phyloP scores from a whole-genome alignment of 371 early-diverging fungal genomes.

The Lichtheimia corymbifera region DNA sequence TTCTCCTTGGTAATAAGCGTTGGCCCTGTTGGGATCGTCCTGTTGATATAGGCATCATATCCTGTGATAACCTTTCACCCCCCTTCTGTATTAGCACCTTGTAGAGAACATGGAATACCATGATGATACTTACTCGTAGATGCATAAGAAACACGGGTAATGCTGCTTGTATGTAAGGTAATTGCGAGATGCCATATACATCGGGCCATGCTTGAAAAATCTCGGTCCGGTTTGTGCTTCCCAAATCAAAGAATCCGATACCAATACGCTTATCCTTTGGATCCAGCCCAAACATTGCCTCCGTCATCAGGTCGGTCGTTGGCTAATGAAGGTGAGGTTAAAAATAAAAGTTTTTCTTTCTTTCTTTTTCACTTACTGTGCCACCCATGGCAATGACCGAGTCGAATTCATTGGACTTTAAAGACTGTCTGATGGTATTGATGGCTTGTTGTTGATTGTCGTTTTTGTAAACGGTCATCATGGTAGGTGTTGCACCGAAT shows the following conservation, averaged over 20 bases:
- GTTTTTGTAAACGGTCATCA: too few species aligned
- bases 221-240: constrained; percentile 21
- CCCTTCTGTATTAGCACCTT: neutral
- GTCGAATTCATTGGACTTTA: constrained; percentile 3
- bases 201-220: constrained; percentile 30
- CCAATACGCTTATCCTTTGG: constrained; percentile 17
- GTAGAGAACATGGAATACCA: too few species aligned
- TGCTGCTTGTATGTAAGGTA: constrained; percentile 51
- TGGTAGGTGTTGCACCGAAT: too few species aligned
- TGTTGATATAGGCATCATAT: constrained; percentile 25
- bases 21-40: constrained; percentile 38
- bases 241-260: constrained; percentile 24
- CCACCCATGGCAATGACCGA: constrained; percentile 34
- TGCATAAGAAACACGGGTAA: constrained; percentile 41
- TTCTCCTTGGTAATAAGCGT: constrained; percentile 27
- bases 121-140: constrained; percentile 25
- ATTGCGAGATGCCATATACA: constrained; percentile 38
- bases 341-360: too few species aligned
- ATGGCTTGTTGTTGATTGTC: too few species aligned
- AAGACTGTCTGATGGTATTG: too few species aligned
- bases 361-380: constrained; percentile 7
- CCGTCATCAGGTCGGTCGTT: too few species aligned
- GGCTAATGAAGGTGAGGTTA: too few species aligned
- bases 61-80: constrained; percentile 43
- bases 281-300: too few species aligned